Conservation (phyloP, 2,329 filamentous ascomycete genomes). For the Cryphonectria naterciae region DNA sequence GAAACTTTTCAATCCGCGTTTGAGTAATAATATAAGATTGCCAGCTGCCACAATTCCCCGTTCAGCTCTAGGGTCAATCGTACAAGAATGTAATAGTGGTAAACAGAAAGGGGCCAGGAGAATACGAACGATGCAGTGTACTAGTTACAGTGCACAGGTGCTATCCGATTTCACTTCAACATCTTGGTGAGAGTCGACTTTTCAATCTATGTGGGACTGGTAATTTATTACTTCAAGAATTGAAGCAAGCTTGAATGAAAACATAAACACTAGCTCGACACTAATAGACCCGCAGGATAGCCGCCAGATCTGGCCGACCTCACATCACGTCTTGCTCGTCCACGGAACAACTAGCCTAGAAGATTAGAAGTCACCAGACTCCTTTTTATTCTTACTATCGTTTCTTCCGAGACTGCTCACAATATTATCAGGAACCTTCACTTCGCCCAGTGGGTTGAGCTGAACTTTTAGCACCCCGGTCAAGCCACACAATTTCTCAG, state of each 20-base stretch:
- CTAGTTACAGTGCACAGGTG: not conserved
- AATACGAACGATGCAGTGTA: not conserved
- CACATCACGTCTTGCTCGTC: not conserved
- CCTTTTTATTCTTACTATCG: not conserved
- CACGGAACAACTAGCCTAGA: not conserved
- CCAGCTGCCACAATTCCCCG: not conserved
- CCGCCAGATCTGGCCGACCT: not conserved
- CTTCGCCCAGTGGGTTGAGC: not conserved
- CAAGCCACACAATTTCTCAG: not conserved
- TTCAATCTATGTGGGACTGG: not conserved
- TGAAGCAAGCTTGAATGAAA: not conserved
- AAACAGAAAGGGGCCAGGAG: not conserved
- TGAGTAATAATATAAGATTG: not conserved
- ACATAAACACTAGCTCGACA: conserved; percentile 1
- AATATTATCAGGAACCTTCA: not conserved
- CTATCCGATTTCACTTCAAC: not conserved
- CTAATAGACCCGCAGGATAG: not conserved
- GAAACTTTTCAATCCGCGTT: not conserved
- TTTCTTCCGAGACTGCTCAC: not conserved
- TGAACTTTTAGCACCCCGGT: not conserved
- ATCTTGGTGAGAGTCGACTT: not conserved
- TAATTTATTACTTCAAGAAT: not conserved
- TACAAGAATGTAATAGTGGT: not conserved
- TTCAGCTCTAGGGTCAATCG: not conserved
- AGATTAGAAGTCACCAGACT: not conserved